Evolutionary conservation across 768 basidiomycete species (phyloP).

Genomic region (Leucosporidium creatinivorum): DNA sequence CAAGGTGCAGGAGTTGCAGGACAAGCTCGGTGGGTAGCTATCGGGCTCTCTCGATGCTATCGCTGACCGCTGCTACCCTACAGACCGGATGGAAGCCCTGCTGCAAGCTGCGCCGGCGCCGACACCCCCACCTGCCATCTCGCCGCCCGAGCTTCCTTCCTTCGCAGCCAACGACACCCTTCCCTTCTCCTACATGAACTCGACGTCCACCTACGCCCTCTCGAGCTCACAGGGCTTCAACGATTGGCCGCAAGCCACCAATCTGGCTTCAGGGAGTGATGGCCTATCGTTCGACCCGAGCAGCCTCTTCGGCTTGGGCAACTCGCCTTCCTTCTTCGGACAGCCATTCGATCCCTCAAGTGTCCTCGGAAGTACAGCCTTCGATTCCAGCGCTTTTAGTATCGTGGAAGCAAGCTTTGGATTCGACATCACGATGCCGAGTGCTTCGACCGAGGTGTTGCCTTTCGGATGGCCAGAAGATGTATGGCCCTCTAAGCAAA

Average conservation of each 20-base stretch:
- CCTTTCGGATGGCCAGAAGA: conserved; percentile 31
- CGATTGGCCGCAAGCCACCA: neutral
- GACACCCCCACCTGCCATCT: neutral
- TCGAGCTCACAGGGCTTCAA: neutral
- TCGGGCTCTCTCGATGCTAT: neutral
- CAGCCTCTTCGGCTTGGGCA: no score
- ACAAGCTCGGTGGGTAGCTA: neutral
- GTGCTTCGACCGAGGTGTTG: conserved; percentile 15
- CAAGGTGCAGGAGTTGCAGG: neutral
- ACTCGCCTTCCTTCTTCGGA: no score
- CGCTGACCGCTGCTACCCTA: neutral
- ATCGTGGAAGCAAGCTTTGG: no score
- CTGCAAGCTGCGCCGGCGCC: neutral
- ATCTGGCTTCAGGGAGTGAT: no score
- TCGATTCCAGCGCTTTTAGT: neutral
- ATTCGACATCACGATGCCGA: neutral
- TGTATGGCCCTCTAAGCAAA: neutral
- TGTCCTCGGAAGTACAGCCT: no score
- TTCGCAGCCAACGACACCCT: no score
- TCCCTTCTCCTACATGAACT: neutral
- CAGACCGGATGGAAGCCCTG: neutral
- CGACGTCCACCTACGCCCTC: neutral
- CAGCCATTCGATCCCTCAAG: no score
- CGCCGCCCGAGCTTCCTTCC: neutral
- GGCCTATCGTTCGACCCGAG: no score